Percentiles rank a stretch among this genome's conserved stretches.
Evolutionary conservation across 2,329 filamentous ascomycete genomes (phyloP).

Genomic region (Corinectria fuckeliana): DNA sequence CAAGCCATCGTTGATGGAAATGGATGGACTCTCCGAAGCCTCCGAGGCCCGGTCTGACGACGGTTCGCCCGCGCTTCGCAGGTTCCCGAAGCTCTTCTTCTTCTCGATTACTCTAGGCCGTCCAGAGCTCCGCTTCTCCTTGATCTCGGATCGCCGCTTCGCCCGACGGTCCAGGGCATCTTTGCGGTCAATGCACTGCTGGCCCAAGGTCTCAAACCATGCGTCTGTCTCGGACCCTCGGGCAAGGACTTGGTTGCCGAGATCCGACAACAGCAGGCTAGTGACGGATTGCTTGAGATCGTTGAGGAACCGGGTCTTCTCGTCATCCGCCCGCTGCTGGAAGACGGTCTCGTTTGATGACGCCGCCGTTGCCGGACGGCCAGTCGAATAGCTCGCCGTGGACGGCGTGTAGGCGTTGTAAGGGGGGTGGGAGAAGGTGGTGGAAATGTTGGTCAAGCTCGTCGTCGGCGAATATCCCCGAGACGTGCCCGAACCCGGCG

Average conservation of each 20-base stretch:
- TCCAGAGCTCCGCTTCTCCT: constrained; percentile 51
- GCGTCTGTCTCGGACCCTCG: constrained; percentile 90
- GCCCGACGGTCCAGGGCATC: constrained; percentile 60
- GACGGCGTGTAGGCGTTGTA: constrained; percentile 52
- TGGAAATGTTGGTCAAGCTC: constrained; percentile 64
- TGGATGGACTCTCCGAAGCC: constrained; percentile 45
- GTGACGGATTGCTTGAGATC: constrained; percentile 81
- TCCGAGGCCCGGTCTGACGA: constrained; percentile 46
- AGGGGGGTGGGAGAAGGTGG: constrained; percentile 53
- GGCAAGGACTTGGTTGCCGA: constrained; percentile 86
- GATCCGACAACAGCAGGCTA: constrained; percentile 85
- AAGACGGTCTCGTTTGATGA: constrained; percentile 73
- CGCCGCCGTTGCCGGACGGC: constrained; percentile 68
- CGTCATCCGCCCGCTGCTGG: constrained; percentile 66
- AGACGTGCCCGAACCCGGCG: constrained; percentile 65
- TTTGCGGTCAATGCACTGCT: constrained; percentile 69
- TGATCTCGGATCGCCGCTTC: constrained; percentile 48
- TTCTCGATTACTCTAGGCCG: constrained; percentile 65
- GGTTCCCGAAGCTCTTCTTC: constrained; percentile 72
- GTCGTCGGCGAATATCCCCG: constrained; percentile 67
- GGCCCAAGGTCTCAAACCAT: constrained; percentile 78
- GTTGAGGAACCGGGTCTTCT: constrained; percentile 79
- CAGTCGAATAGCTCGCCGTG: constrained; percentile 55
- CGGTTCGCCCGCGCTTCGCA: constrained; percentile 58
- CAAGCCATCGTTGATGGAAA: constrained; percentile 51